Conservation (phyloP, 108 stramenopile genomes). For the Asterionellopsis glacialis region DNA sequence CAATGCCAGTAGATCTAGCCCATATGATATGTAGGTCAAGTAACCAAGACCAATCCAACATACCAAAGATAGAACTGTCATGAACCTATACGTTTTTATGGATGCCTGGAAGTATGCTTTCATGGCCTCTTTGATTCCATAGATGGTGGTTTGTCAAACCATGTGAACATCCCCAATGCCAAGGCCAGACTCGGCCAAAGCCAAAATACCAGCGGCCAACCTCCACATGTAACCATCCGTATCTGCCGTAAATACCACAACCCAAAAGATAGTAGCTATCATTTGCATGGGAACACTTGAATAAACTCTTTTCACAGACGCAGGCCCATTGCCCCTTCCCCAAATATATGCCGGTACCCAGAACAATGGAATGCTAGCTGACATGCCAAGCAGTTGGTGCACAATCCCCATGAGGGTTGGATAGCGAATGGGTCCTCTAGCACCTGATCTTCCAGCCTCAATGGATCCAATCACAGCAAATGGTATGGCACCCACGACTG, state of each 20-base stretch:
- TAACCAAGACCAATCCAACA: slow-evolving; percentile 11
- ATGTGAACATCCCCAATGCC: slow-evolving; percentile 10
- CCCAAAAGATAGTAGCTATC: slow-evolving; percentile 10
- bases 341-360: slow-evolving; percentile 36
- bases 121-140: slow-evolving; percentile 1
- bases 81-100: slow-evolving; percentile 7
- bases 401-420: slow-evolving; percentile 29
- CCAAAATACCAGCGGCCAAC: slow-evolving; percentile 29
- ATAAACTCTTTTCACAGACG: not conserved
- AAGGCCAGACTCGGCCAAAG: slow-evolving; percentile 31
- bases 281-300: slow-evolving; percentile 2
- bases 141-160: slow-evolving; percentile 4
- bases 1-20: slow-evolving; percentile 11
- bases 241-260: slow-evolving; percentile 14
- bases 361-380: slow-evolving; percentile 33
- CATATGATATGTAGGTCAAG: slow-evolving; percentile 14
- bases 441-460: slow-evolving; percentile 24
- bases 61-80: slow-evolving; percentile 16
- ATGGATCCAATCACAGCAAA: slow-evolving; percentile 6
- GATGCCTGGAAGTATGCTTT: slow-evolving; percentile 1
- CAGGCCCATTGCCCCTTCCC: slow-evolving; percentile 6
- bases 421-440: slow-evolving; percentile 18
- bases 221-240: slow-evolving; percentile 27
- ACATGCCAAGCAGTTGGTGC: slow-evolving; percentile 37
- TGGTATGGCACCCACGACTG: slow-evolving; percentile 18